A percentile compares a stretch with the other conserved stretches of the same genome.
Evolutionary conservation across 148 eudicot genomes (phyloP).

Genomic region (Rhododendron molle): DNA sequence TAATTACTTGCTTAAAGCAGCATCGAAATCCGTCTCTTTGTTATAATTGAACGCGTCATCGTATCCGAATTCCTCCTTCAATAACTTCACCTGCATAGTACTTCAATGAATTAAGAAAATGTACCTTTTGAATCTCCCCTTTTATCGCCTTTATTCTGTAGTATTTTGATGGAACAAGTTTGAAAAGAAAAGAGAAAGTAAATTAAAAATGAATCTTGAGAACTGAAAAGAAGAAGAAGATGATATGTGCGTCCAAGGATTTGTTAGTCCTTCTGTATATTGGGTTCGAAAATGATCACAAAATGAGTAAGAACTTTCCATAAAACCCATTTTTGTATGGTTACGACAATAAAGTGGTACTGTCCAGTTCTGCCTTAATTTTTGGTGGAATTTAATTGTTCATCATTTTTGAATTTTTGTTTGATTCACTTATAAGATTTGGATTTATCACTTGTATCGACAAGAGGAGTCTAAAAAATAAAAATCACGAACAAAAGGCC

Average conservation of each 20-base stretch:
- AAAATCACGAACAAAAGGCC: too few species aligned
- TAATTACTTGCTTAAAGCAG: conserved; percentile 35
- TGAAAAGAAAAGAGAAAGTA: background rate
- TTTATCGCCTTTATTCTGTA: too few species aligned
- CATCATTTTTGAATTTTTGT: too few species aligned
- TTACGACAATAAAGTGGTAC: background rate
- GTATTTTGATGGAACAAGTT: background rate
- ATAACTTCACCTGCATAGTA: conserved; percentile 27
- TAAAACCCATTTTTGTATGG: background rate
- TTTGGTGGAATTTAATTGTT: background rate
- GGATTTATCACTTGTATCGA: background rate
- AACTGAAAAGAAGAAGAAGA: background rate
- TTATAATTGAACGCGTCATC: conserved; percentile 35
- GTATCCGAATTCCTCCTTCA: conserved; percentile 39
- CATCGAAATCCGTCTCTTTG: conserved; percentile 33
- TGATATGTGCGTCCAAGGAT: background rate
- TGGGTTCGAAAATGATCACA: background rate
- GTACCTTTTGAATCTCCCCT: too few species aligned
- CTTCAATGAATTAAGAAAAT: background rate
- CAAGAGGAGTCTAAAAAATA: background rate
- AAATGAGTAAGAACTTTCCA: background rate
- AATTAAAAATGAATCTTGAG: too few species aligned
- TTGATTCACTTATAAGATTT: background rate
- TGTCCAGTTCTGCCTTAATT: too few species aligned
- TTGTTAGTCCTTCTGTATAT: background rate